Base-by-base conservation (phyloP, 2,329 filamentous ascomycete genomes). In the Phyllosticta citrichinensis region DNA sequence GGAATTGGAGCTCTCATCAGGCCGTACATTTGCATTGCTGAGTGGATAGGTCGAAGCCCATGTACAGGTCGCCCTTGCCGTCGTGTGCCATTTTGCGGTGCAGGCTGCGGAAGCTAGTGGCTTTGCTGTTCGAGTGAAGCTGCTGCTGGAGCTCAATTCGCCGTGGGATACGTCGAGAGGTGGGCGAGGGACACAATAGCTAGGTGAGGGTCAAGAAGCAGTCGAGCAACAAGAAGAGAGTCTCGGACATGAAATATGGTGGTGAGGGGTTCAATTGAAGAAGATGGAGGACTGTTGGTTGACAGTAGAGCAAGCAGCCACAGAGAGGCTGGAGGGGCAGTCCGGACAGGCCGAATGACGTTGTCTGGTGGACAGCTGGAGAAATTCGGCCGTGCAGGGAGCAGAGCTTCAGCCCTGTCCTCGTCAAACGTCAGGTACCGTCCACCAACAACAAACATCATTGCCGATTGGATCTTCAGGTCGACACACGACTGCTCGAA, bases 1-100 rank as follows among this genome's bases (percentile, higher is more conserved):
- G 33, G 33, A 40, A 40, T 40, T 40, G 33, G 14, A 40, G 14
- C 5, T 12, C 11, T 40, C 33, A 30, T 30, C 33, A 40, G 33
- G 33, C 14, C 70, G 65, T 74, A 85, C 90, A 92, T 82, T 99
- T 97, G 62, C 97, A 82, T 74, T 97, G 93, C 75, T 97, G 94
- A 62, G 94, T 97, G 52, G 92, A 97, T 63, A 97, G 86, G 77
- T 99, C 94, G 74, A 97, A 92, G 63, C 94, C 94, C 70, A 96
- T 81, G 72, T 96, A 96, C 63, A 96, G 79, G 19, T 88, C 35
- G 54, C 58, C 58, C 5, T 52, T 53, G 19, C 24, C 25, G 20
- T 52, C 33, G 52, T 51, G 35, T 25, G 54, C 54, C 58, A 61
- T 61, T 40, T 40, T 40, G 11, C 33, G 11, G 9, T 12, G 14